Evolutionary conservation across 495 filamentous ascomycete species (phyloP).

Genomic region (Tetracladium marchalianum): DNA sequence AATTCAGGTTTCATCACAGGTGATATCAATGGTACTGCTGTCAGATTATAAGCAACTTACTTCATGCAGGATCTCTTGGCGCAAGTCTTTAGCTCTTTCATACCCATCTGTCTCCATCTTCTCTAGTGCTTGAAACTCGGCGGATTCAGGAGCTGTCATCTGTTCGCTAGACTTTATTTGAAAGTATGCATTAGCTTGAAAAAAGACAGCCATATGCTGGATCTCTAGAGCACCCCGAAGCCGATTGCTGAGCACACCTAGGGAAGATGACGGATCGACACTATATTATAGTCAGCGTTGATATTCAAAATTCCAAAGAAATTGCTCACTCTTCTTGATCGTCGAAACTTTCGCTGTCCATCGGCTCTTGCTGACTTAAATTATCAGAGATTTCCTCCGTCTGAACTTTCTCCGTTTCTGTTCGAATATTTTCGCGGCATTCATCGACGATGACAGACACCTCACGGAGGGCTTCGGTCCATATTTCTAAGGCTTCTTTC

Average conservation of each 20-base stretch:
- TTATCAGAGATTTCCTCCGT: slow-evolving; percentile 6
- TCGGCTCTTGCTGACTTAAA: background rate
- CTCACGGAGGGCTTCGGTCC: slow-evolving; percentile 48
- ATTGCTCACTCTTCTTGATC: slow-evolving; percentile 22
- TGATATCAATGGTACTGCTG: background rate
- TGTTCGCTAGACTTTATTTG: slow-evolving; percentile 64
- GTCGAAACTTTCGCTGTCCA: slow-evolving; percentile 29
- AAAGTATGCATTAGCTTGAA: slow-evolving; percentile 71
- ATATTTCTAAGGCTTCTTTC: slow-evolving; percentile 53
- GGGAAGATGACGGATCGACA: slow-evolving; percentile 20
- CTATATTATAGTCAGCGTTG: slow-evolving; percentile 16
- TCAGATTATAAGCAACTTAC: slow-evolving; percentile 8
- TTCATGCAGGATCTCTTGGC: slow-evolving; percentile 61
- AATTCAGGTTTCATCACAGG: too few species aligned
- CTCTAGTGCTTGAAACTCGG: slow-evolving; percentile 54
- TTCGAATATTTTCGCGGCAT: slow-evolving; percentile 47
- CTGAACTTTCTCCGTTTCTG: slow-evolving; percentile 10
- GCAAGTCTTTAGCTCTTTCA: slow-evolving; percentile 62
- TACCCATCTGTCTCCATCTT: slow-evolving; percentile 62
- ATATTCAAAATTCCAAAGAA: background rate
- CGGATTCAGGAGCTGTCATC: slow-evolving; percentile 51
- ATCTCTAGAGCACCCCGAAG: slow-evolving; percentile 67
- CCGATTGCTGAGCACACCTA: slow-evolving; percentile 52
- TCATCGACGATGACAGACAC: slow-evolving; percentile 49
- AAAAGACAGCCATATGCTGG: slow-evolving; percentile 75